Evolutionary conservation across 2,329 filamentous ascomycete genomes (phyloP).

Genomic region (Huntiella bhutanensis): DNA sequence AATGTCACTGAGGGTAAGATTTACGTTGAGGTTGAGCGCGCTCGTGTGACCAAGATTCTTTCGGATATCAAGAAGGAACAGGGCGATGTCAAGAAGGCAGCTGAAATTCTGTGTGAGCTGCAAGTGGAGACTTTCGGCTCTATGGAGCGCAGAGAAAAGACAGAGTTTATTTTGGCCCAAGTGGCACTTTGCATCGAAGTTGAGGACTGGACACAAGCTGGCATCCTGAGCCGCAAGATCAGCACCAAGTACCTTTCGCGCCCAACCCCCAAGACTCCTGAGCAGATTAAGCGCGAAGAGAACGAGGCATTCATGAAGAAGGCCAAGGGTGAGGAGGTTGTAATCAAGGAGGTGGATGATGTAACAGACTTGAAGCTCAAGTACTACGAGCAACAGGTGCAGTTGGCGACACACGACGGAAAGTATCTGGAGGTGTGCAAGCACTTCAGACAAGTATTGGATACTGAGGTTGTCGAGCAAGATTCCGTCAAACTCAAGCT

Average conservation of each 20-base stretch:
- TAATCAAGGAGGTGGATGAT: conserved; percentile 64
- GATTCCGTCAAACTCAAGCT: conserved; percentile 71
- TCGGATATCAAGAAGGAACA: conserved; percentile 96
- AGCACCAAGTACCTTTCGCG: conserved; percentile 81
- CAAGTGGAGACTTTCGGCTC: conserved; percentile 98
- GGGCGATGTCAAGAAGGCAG: conserved; percentile 75
- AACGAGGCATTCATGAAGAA: conserved; percentile 78
- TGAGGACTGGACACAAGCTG: conserved; percentile 88
- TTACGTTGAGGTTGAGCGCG: conserved; percentile 96
- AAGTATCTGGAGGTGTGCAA: conserved; percentile 98
- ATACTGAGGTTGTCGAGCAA: conserved; percentile 87
- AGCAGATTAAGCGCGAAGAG: conserved; percentile 77
- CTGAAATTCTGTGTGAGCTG: conserved; percentile 87
- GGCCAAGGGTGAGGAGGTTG: conserved; percentile 59
- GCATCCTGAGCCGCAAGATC: conserved; percentile 89
- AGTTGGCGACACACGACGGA: conserved; percentile 84
- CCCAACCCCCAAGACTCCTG: conserved; percentile 75
- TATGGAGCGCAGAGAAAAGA: conserved; percentile 95
- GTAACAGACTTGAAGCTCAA: conserved; percentile 89
- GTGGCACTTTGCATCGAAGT: conserved; percentile 88
- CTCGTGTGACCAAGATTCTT: conserved; percentile 81
- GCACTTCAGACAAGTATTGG: conserved; percentile 88
- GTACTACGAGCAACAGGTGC: conserved; percentile 96
- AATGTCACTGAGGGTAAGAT: conserved; percentile 99
- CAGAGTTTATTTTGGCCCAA: conserved; percentile 93